Evolutionary conservation across 805 yeast species (phyloP), one percentile per base, ranked within the genome.

Genomic region (Nakazawaea ishiwadae): DNA sequence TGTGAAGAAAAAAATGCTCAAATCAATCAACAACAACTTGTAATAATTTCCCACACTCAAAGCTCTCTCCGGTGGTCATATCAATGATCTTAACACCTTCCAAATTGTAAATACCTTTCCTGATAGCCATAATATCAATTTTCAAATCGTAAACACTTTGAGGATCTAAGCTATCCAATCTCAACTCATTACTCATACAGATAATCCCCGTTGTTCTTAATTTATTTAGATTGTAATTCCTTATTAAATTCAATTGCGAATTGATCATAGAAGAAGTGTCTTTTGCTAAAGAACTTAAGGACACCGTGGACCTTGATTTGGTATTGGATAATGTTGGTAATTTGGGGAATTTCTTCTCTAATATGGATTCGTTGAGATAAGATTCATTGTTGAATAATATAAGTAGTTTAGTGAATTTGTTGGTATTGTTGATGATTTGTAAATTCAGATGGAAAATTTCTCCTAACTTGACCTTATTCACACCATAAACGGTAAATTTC

Each of bases 21-120:
- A n/a, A n/a, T n/a, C 31, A 28, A 9, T 28, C 31, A 12, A 28
- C 87, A 42, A 79, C 70, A 2, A 85, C 84, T 51, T 84, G 89
- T 28, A 85, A 65, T 40, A 84, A 61, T 44, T 76, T 72, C 1
- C 88, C 89, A 54, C 85, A 81, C 46, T 79, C 89, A 47, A 79
- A 69, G 1, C 77, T 73, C 43, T 84, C 90, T 3, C 90, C 87
- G 15, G 79, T 70, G 28, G 56, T 52, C 9, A 77, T 63, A 52
- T 85, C 95, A 35, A 79, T 69, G 11, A 86, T 65, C 44, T 73
- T 73, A n/a, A 83, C 69, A 2, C 85, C 88, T 41, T 73, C 78
- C 16, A 86, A 59, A 33, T 75, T 73, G 54, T 73, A 79, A 6
- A 81, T 69, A 0, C 95, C 95, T 48, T 69, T 68, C 31, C 78